A percentile compares a stretch with the other conserved stretches of the same genome.
phyloP scores from a whole-genome alignment of 805 yeast genomes.

The Schizosaccharomyces japonicus region DNA sequence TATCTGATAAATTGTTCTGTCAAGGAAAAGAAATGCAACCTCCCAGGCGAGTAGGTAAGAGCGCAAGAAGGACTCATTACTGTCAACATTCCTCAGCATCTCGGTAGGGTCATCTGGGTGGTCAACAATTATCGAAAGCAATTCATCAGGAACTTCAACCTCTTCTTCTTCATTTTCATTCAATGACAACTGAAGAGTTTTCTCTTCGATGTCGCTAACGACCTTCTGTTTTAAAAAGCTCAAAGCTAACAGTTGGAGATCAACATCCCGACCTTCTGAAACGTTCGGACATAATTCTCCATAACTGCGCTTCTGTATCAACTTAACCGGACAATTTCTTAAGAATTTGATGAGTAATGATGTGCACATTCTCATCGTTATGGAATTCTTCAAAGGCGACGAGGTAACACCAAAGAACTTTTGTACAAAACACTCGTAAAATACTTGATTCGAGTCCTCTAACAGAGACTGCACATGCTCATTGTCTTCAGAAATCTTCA shows the following conservation, averaged over 20 bases:
- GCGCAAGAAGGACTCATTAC: constrained; percentile 7
- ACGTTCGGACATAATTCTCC: not conserved
- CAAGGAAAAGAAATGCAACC: constrained; percentile 35
- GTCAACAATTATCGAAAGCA: not conserved
- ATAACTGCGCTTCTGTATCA: not conserved
- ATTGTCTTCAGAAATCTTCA: not conserved
- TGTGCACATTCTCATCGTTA: not conserved
- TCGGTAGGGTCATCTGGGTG: not conserved
- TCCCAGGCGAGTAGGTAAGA: constrained; percentile 47
- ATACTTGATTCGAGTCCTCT: not conserved
- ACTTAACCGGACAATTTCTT: not conserved
- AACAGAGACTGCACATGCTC: not conserved
- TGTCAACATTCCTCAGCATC: not conserved
- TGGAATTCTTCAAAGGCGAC: not conserved
- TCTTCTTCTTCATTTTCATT: not conserved
- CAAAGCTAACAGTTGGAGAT: not conserved
- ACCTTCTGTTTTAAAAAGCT: not conserved
- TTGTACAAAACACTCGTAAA: not conserved
- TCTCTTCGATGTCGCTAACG: not conserved
- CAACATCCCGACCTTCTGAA: not conserved
- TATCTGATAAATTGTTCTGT: constrained; percentile 36
- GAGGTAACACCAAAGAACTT: not conserved
- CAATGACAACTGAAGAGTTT: not conserved
- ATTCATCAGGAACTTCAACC: not conserved
- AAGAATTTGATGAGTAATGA: not conserved